A percentile compares a stretch with the other conserved stretches of the same genome.
These are phyloP conservation scores for Huntiella bhutanensis DNA, from an alignment of 2,329 filamentous ascomycete species.

Conservation along the genomic window DNA sequence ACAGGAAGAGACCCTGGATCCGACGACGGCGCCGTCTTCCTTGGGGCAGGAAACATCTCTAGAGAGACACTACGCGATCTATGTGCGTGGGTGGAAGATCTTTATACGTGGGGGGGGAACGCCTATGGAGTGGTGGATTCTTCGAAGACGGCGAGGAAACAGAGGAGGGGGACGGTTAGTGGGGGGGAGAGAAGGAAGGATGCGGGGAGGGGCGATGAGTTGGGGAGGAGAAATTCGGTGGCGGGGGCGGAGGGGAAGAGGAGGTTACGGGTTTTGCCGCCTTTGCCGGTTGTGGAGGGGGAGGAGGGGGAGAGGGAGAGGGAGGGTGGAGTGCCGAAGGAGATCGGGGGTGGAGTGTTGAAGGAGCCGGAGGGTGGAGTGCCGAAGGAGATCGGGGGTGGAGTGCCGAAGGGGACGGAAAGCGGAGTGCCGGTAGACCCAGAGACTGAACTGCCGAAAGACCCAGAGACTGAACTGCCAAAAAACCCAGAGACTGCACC, in stretches of 20 bases:
- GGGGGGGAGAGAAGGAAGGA: neutral
- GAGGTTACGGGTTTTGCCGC: slow-evolving; percentile 7
- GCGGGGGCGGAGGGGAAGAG: neutral
- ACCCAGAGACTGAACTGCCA: neutral
- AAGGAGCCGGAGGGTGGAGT: too few species aligned
- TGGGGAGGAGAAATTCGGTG: too few species aligned
- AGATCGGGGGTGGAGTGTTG: too few species aligned
- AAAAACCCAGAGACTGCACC: neutral
- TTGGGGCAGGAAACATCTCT: slow-evolving; percentile 58
- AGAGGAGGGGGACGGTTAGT: slow-evolving; percentile 8
- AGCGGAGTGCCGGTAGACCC: neutral
- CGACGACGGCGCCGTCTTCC: slow-evolving; percentile 71
- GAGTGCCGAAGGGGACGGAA: too few species aligned
- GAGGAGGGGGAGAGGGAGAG: too few species aligned
- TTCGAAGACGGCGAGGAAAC: slow-evolving; percentile 5
- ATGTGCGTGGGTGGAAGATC: slow-evolving; percentile 71
- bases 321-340: too few species aligned
- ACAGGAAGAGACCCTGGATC: slow-evolving; percentile 45
- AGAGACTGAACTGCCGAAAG: neutral
- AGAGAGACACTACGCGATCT: slow-evolving; percentile 52
- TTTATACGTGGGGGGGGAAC: slow-evolving; percentile 67
- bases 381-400: too few species aligned
- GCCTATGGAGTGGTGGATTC: slow-evolving; percentile 64
- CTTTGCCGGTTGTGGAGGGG: slow-evolving; percentile 1
- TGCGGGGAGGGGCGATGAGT: too few species aligned